Evolutionary conservation across 2,329 filamentous ascomycete genomes (phyloP).

Genomic region (Neonectria faginata): DNA sequence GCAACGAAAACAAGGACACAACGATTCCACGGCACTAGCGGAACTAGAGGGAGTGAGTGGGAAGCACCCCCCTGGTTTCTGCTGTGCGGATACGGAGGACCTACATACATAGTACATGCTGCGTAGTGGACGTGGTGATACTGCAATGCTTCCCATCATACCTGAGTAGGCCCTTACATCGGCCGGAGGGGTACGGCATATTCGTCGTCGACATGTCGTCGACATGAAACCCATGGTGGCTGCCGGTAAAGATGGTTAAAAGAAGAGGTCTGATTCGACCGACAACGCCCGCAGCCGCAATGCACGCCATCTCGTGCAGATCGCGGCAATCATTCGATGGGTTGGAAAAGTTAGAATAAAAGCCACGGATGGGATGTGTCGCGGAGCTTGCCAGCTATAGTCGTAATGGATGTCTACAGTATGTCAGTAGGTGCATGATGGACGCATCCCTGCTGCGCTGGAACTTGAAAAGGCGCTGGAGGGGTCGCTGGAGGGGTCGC

Average conservation of each 20-base stretch:
- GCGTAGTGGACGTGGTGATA: conserved; percentile 13
- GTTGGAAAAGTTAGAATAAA: not conserved
- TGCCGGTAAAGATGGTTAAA: not conserved
- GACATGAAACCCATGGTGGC: conserved; percentile 11
- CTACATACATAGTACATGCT: not conserved
- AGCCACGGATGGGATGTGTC: not conserved
- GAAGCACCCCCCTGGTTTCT: conserved; percentile 7
- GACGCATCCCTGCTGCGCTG: conserved; percentile 21
- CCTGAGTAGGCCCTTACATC: conserved; percentile 5
- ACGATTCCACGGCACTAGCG: conserved; percentile 14
- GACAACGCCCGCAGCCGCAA: conserved; percentile 18
- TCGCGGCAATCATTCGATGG: conserved; percentile 21
- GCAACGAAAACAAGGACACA: conserved; percentile 40
- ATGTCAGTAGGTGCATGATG: too few relatives aligned
- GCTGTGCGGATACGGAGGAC: conserved; percentile 12
- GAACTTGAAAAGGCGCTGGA: conserved; percentile 8
- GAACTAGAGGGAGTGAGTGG: conserved; percentile 7
- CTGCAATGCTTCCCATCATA: conserved; percentile 17
- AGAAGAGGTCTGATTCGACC: conserved; percentile 15
- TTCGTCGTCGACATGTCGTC: conserved; percentile 5
- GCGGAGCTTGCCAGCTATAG: conserved; percentile 2
- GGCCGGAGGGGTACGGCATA: conserved; percentile 10
- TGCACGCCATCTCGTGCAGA: conserved; percentile 28
- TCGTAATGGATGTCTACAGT: not conserved
- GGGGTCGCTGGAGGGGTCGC: not conserved